Base-by-base conservation (phyloP, 768 basidiomycete genomes). In the Leucocoprinus birnbaumii region DNA sequence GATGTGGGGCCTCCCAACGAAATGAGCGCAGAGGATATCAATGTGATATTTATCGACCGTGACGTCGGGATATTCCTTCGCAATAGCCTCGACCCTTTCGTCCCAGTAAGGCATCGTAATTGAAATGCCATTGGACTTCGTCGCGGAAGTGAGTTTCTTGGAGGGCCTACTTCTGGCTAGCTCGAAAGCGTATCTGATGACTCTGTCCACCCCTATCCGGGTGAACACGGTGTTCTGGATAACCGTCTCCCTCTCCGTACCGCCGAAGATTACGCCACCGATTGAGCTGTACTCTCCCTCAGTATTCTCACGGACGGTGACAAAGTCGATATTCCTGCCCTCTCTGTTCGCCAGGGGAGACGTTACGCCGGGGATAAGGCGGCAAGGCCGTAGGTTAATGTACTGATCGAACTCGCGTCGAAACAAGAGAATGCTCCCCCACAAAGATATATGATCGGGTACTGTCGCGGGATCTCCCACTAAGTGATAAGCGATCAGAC, bases 231-330 rank as follows among this genome's bases (percentile, higher is more conserved):
- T 75, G 57, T 75, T 73, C 64, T 80, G 71, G 27, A 74, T 73
- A 26, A 73, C 72, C 14, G 73, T 72, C 56, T 72, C 71, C 31
- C 73, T 64, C 13, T 70, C 69, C 19, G 73, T 76, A 38, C 70
- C 73, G 56, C 69, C 65, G 53, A 73, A 73, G n/a, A 73, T 73
- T 51, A 71, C 60, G 53, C 80, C 67, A 62, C 79, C 67, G 58
- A 79, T 74, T 5, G 73, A 75, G n/a, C 77, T 76, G 62, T 80
- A 82, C 61, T 80, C 78, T 48, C 81, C 81, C 59, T 83, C 81
- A 9, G 74, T 78, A 60, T 83, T 83, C 64, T 83, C 81, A 43
- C 81, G 70, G 10, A 82, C 77, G 37, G 80, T 80, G 51, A 77
- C 67, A 68, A 80, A 82, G 62, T 83, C 78, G 46, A 81, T 75